Evolutionary conservation across 805 yeast genomes (phyloP).

Genomic region (Yamadazyma sp.): DNA sequence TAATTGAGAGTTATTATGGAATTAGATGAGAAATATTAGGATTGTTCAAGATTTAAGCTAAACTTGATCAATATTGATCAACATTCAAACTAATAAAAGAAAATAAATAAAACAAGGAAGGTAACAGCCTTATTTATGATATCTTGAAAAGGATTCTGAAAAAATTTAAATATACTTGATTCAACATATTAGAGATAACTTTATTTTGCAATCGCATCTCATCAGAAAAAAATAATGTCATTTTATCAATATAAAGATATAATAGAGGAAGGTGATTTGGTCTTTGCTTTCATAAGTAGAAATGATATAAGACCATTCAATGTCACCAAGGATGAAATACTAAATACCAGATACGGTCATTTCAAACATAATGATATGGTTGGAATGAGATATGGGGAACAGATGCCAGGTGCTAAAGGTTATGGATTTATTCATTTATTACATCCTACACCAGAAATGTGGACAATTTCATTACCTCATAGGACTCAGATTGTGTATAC

Average conservation of each 20-base stretch:
- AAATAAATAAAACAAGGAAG: too few species aligned
- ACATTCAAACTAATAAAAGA: too few species aligned
- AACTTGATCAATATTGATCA: too few species aligned
- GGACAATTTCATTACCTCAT: constrained; percentile 96
- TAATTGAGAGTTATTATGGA: too few species aligned
- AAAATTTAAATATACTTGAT: too few species aligned
- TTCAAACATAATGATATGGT: constrained; percentile 85
- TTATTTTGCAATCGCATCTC: constrained; percentile 7
- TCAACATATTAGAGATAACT: too few species aligned
- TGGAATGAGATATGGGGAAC: constrained; percentile 80
- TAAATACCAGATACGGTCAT: constrained; percentile 87
- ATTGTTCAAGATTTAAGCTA: too few species aligned
- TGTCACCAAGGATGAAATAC: constrained; percentile 53
- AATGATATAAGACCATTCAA: constrained; percentile 72
- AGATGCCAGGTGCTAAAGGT: constrained; percentile 71
- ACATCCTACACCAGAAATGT: constrained; percentile 91
- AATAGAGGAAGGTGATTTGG: constrained; percentile 86
- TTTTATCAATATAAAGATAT: constrained; percentile 58
- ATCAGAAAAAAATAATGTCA: constrained; percentile 39
- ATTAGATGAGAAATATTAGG: too few species aligned
- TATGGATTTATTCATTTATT: constrained; percentile 83
- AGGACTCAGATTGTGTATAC: constrained; percentile 97
- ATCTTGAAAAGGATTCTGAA: too few species aligned
- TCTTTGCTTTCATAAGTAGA: constrained; percentile 81
- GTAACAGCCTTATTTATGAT: too few species aligned